Evolutionary conservation across 116 monocot species (phyloP).

Genomic region (Iris pallida): DNA sequence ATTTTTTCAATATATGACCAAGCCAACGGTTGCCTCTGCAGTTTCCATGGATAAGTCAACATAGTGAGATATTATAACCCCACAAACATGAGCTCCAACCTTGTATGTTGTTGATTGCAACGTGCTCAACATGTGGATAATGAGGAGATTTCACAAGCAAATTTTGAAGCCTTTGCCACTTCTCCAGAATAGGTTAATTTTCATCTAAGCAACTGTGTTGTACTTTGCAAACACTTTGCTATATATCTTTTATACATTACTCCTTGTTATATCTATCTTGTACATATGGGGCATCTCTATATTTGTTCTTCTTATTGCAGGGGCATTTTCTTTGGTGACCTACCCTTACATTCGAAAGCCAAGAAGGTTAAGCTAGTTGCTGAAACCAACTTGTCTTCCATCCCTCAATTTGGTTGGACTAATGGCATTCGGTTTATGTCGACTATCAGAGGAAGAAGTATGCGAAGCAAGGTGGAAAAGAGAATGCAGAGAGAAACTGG

Average conservation of each 20-base stretch:
- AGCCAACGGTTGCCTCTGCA: no score
- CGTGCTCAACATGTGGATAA: conserved; percentile 26
- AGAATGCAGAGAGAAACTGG: conserved; percentile 91
- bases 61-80: not conserved
- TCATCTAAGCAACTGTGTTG: not conserved
- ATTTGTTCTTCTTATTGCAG: conserved; percentile 3
- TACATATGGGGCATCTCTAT: not conserved
- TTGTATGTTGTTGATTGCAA: not conserved
- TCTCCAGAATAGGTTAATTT: conserved; percentile 40
- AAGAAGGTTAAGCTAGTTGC: not conserved
- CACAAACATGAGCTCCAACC: not conserved
- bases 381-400: not conserved
- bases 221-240: not conserved
- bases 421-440: conserved; percentile 51
- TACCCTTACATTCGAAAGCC: conserved; percentile 7
- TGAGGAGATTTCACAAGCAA: conserved; percentile 27
- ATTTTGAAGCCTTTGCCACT: conserved; percentile 20
- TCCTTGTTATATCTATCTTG: not conserved
- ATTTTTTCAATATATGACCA: no score
- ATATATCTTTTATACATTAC: not conserved
- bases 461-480: conserved; percentile 90
- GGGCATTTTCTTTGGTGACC: conserved; percentile 7
- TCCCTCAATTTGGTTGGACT: conserved; percentile 5
- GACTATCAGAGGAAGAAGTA: conserved; percentile 57
- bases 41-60: no score